Evolutionary conservation across 768 basidiomycete species (phyloP), one percentile per base, ranked within the genome.

Genomic region (Clitopilus passeckerianus): DNA sequence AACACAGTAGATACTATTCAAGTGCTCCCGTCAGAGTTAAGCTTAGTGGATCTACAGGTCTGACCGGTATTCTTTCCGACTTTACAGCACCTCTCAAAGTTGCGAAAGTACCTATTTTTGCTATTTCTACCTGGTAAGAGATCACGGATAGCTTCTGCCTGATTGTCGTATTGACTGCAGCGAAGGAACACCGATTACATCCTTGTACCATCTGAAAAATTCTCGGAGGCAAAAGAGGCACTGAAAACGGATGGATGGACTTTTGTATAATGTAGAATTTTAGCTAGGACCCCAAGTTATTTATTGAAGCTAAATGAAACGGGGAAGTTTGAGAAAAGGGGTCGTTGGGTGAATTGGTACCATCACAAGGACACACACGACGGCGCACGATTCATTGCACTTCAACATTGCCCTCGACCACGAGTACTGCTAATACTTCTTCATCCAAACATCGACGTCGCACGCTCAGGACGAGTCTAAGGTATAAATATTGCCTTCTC

Each of bases 141-240:
- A 23, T 54, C 30, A 16, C 16, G 30, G 50, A 15, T 18, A 22
- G 9, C 41, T 52, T 30, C 30, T 55, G 20, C 20, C 16, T 34
- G 23, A 18, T 41, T 12, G 37, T 41, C n/a, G 5, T 41, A 14
- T 5, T 15, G 16, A 20, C 16, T 23, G 10, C n/a, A 50, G 5
- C n/a, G 20, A 60, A 87, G 85, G 85, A 85, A 86, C 67, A 88
- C 86, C 5, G 86, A 88, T 66, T 86, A 84, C 66, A 71, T 88
- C 10, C 69, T 88, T 23, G 79, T 89, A 20, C 80, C 82, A 15
- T 72, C 70, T 56, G 77, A 73, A 33, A 75, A 75, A 66, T 64
- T 76, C 7, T 63, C 67, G 23, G 70, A 73, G 20, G 84, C 83
- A 6, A 70, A 80, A 4, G 58, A 68, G 24, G 75, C 73, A 1